These are phyloP conservation scores for Ophiostoma himal-ulmi DNA, from an alignment of 2,329 filamentous ascomycete species.

Conservation along the genomic window DNA sequence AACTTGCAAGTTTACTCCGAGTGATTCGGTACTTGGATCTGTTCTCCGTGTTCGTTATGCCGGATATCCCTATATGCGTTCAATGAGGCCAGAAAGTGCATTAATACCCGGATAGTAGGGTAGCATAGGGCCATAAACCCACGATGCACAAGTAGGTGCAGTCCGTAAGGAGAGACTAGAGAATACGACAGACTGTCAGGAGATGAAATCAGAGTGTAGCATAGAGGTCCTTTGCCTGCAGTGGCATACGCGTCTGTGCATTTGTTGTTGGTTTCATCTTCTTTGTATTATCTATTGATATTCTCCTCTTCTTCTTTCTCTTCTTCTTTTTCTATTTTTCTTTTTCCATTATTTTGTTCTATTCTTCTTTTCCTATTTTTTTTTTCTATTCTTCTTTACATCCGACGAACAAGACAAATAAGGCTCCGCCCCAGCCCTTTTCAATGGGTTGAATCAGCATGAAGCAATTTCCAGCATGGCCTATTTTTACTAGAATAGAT, in stretches of 20 bases:
- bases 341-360: not conserved
- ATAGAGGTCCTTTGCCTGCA: not conserved
- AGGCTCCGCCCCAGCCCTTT: not conserved
- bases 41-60: not conserved
- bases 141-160: not conserved
- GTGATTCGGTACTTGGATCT: not conserved
- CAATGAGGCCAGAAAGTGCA: too few species aligned
- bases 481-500: not conserved
- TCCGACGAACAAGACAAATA: not conserved
- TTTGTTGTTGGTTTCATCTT: not conserved
- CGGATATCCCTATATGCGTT: not conserved
- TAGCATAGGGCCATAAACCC: not conserved
- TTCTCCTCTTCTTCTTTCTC: too few species aligned
- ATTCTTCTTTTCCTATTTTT: not conserved
- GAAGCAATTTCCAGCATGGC: not conserved
- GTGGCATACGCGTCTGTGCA: not conserved
- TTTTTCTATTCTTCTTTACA: not conserved
- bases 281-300: too few species aligned
- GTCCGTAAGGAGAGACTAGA: not conserved
- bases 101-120: not conserved
- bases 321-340: too few species aligned
- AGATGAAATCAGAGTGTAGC: not conserved
- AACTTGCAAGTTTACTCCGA: not conserved
- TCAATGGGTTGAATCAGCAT: not conserved
- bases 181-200: conserved; percentile 1